Evolutionary conservation across 352 stramenopile species (phyloP).

Genomic region (Paralagenidium karlingii): DNA sequence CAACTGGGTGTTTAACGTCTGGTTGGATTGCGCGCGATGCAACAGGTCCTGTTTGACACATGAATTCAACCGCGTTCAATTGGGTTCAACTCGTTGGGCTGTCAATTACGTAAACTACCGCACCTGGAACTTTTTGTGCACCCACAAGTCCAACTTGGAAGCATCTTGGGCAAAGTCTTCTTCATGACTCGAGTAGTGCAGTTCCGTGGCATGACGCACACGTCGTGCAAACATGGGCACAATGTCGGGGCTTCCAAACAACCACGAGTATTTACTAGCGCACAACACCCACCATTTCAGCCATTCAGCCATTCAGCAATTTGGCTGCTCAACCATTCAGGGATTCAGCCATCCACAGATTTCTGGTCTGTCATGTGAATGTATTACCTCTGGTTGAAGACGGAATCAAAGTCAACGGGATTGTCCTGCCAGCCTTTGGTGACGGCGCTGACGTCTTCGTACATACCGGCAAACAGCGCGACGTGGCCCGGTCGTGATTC

Average conservation of each 20-base stretch:
- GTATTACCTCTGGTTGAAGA: conserved; percentile 67
- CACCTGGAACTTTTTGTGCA: conserved; percentile 40
- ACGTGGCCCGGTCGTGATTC: conserved; percentile 75
- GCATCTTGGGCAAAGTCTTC: conserved; percentile 78
- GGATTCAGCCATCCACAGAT: too few relatives aligned
- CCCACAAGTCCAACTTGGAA: conserved; percentile 66
- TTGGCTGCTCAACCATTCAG: too few relatives aligned
- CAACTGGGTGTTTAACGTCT: conserved; percentile 19
- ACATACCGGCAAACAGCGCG: conserved; percentile 79
- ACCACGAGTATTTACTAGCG: conserved; percentile 31
- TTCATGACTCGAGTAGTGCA: conserved; percentile 63
- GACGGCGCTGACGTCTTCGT: conserved; percentile 80
- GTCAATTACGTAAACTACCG: too few relatives aligned
- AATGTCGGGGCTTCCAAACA: conserved; percentile 78
- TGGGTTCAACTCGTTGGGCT: neutral
- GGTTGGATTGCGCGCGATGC: conserved; percentile 6
- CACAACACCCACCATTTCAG: too few relatives aligned
- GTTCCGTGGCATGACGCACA: conserved; percentile 46
- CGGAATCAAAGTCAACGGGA: conserved; percentile 77
- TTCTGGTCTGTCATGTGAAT: too few relatives aligned
- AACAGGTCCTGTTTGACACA: conserved; percentile 20
- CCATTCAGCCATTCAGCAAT: too few relatives aligned
- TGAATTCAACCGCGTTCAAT: neutral
- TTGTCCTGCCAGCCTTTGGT: conserved; percentile 83
- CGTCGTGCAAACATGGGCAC: conserved; percentile 76